Evolutionary conservation across 257 asterid genomes (phyloP), one percentile per base, ranked within the genome.

Genomic region (Solanum corneliomulleri): DNA sequence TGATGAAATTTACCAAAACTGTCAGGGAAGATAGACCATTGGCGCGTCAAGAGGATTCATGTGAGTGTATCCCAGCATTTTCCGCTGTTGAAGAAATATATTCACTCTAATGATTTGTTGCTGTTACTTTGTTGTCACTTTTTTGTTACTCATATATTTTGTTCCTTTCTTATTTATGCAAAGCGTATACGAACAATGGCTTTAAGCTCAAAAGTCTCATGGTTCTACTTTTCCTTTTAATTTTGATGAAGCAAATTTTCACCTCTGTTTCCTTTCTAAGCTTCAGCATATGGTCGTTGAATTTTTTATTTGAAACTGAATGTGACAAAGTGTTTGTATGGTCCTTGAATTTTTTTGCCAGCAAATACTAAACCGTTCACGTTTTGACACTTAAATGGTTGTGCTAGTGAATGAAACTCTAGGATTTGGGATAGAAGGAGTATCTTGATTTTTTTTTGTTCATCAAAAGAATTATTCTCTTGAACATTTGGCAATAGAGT

Each of bases 11-110:
- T 87, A 88, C 97, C 87, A 92, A 90, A 87, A 84, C 94, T 86
- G 76, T 94, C 21, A 94, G 90, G 91, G 98, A 95, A 91, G 97
- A 91, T 87, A 92, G 84, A 86, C 92, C 94, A 45, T 70, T 88
- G 70, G 86, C 90, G 49, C 74, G 82, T 86, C 92, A 94, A 74
- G 95, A 93, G 89, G 92, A 94, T 87, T 93, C 97, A 77, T 94
- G 98, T 95, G 91, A 90, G 95, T 74, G 29, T 87, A 41, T 75
- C 33, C 56, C 82, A 75, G 56, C 56, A 11, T 39, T 39, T 81
- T 86, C 41, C 58, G 86, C 71, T 47, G 16, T 41, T 39, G 44
- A 72, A 72, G 81, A 75, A 75, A 75, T 75, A 41, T 75, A 39
- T 75, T 41, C 82, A 23, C 82, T 5, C 35, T 75, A 75, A 74